phyloP scores from a whole-genome alignment of 2,329 filamentous ascomycete genomes.

The Fusarium cicatricum region DNA sequence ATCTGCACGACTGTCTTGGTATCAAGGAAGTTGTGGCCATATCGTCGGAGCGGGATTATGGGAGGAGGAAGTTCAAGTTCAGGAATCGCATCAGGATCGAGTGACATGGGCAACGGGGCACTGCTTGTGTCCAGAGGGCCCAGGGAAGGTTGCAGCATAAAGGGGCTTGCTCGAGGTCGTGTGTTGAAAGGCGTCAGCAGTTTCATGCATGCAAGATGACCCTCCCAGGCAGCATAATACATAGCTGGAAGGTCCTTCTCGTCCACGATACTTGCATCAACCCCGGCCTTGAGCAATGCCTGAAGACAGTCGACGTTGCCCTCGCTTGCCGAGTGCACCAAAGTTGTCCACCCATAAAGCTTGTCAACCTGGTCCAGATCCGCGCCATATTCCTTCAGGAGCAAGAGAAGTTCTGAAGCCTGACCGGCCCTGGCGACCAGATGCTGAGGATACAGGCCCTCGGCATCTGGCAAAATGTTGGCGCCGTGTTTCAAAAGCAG shows the following conservation, averaged over 20 bases:
- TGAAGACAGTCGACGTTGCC: conserved; percentile 90
- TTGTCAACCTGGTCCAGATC: conserved; percentile 94
- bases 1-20: conserved; percentile 97
- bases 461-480: conserved; percentile 88
- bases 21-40: conserved; percentile 98
- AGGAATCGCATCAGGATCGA: conserved; percentile 89
- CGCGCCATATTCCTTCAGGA: conserved; percentile 86
- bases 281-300: conserved; percentile 80
- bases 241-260: conserved; percentile 94
- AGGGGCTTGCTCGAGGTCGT: conserved; percentile 53
- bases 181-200: conserved; percentile 73
- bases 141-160: conserved; percentile 54
- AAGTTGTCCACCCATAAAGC: conserved; percentile 94
- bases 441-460: conserved; percentile 97
- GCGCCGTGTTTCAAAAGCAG: conserved; percentile 83
- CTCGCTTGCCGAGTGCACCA: conserved; percentile 96
- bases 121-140: conserved; percentile 57
- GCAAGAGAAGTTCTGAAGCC: conserved; percentile 77
- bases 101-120: conserved; percentile 67
- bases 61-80: conserved; percentile 91
- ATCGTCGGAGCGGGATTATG: conserved; percentile 92
- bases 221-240: conserved; percentile 99
- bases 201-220: conserved; percentile 92
- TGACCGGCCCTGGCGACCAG: conserved; percentile 90
- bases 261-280: conserved; percentile 80